These are phyloP conservation scores for Aspergillus clavatus DNA, from an alignment of 2,329 filamentous ascomycete species.

Conservation along the genomic window DNA sequence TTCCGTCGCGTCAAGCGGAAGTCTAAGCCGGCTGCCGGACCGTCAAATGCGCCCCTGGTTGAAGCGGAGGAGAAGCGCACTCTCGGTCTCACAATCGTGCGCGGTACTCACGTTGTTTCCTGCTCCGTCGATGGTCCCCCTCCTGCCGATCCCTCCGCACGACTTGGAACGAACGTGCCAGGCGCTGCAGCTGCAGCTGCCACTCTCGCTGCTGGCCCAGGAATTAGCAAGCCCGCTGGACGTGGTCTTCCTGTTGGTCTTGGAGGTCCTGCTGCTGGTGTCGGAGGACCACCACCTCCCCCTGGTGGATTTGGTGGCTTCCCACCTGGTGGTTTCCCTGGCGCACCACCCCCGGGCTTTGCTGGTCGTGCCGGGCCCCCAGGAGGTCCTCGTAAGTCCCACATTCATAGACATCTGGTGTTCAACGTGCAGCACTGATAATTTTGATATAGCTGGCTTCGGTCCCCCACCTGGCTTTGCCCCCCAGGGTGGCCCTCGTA, in stretches of 20 bases:
- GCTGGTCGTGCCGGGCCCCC: conserved; percentile 49
- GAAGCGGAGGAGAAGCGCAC: conserved; percentile 96
- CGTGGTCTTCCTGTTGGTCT: conserved; percentile 78
- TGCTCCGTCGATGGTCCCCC: conserved; percentile 93
- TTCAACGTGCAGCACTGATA: not conserved
- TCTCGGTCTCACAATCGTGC: conserved; percentile 89
- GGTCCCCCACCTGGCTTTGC: conserved; percentile 46
- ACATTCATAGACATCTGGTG: not conserved
- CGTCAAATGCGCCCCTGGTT: conserved; percentile 60
- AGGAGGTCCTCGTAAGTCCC: conserved; percentile 48
- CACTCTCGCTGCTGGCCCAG: conserved; percentile 74
- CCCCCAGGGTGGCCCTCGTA: conserved; percentile 43
- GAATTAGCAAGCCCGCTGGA: conserved; percentile 85
- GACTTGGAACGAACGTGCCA: conserved; percentile 72
- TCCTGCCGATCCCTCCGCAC: conserved; percentile 84
- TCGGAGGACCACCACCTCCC: conserved; percentile 72
- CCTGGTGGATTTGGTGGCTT: conserved; percentile 50
- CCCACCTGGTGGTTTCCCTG: conserved; percentile 51
- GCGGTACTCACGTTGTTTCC: conserved; percentile 90
- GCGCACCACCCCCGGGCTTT: conserved; percentile 47
- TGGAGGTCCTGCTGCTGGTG: conserved; percentile 81
- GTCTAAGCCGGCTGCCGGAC: conserved; percentile 60
- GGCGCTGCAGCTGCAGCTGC: conserved; percentile 55
- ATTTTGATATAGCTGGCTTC: conserved; percentile 38
- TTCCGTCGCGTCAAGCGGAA: conserved; percentile 88